These are phyloP conservation scores for Beauveria brongniartii DNA, from an alignment of 2,329 filamentous ascomycete species.

Conservation along the genomic window DNA sequence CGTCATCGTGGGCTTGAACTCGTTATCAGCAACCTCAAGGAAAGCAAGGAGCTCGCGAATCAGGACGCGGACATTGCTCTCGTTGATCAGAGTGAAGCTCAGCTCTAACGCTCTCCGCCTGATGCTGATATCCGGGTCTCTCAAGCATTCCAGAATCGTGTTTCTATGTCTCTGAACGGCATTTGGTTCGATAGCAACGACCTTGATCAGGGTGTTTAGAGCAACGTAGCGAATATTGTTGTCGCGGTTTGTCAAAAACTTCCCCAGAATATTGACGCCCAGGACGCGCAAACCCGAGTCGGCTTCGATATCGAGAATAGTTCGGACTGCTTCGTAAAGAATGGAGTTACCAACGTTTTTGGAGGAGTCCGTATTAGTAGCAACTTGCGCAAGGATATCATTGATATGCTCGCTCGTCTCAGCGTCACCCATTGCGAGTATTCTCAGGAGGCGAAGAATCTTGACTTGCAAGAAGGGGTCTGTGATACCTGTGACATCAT, in stretches of 20 bases:
- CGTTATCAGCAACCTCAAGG: conserved; percentile 92
- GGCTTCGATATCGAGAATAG: conserved; percentile 95
- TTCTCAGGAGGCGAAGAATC: conserved; percentile 76
- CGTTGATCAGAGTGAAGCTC: conserved; percentile 97
- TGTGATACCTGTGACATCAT: conserved; percentile 96
- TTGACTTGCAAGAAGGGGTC: conserved; percentile 98
- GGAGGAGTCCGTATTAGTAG: conserved; percentile 93
- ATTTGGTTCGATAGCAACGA: conserved; percentile 95
- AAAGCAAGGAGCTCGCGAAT: conserved; percentile 92
- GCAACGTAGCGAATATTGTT: conserved; percentile 99
- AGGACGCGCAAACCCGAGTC: conserved; percentile 90
- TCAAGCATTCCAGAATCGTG: conserved; percentile 90
- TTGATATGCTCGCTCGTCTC: conserved; percentile 95
- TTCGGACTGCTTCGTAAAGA: conserved; percentile 91
- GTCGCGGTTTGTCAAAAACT: conserved; percentile 96
- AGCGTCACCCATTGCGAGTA: conserved; percentile 77
- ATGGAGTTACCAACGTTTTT: conserved; percentile 99
- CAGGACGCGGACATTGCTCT: conserved; percentile 86
- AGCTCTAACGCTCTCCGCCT: conserved; percentile 89
- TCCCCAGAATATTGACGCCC: conserved; percentile 96
- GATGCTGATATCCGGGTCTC: conserved; percentile 98
- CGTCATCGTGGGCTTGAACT: conserved; percentile 98
- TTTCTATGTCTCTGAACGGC: conserved; percentile 95
- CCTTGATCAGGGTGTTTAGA: conserved; percentile 93
- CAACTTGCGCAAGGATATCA: conserved; percentile 94